These are phyloP conservation scores for Taxillus chinensis DNA, from an alignment of 164 flowering plant species.

Conservation along the genomic window DNA sequence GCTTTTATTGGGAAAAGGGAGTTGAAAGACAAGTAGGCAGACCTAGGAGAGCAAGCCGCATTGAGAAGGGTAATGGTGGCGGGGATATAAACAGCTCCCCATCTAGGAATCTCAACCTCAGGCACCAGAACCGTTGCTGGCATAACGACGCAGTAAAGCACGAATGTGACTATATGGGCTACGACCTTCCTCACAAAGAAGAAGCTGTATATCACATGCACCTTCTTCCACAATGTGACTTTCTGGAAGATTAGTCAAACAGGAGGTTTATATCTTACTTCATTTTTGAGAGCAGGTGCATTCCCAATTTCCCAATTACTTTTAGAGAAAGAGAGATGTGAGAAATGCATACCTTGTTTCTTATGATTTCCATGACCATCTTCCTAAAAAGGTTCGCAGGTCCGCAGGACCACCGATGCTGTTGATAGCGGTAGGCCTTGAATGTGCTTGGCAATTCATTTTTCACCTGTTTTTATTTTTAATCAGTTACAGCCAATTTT, in stretches of 20 bases:
- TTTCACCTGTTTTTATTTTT: conserved; percentile 31
- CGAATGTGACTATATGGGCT: conserved; percentile 35
- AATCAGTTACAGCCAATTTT: background rate
- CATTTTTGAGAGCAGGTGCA: background rate
- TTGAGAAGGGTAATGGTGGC: conserved; percentile 1
- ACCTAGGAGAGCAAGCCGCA: conserved; percentile 2
- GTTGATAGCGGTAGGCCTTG: conserved; percentile 56
- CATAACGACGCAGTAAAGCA: conserved; percentile 35
- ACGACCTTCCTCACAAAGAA: conserved; percentile 39
- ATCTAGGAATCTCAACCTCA: conserved; percentile 1
- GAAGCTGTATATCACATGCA: conserved; percentile 45
- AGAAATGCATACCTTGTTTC: conserved; percentile 29
- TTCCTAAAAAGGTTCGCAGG: conserved; percentile 62
- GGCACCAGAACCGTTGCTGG: conserved; percentile 23
- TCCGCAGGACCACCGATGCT: conserved; percentile 66
- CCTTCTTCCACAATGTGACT: conserved; percentile 34
- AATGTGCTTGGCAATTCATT: conserved; percentile 64
- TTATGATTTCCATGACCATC: conserved; percentile 49
- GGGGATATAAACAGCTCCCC: conserved; percentile 6
- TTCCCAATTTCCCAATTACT: background rate
- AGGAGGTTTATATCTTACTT: background rate
- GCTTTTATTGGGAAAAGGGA: background rate
- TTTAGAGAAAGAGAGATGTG: background rate
- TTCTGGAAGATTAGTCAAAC: conserved; percentile 17
- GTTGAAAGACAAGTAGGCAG: background rate